These are phyloP conservation scores for Nakazawaea laoshanensis DNA, from an alignment of 805 yeast genomes.

Conservation along the genomic window DNA sequence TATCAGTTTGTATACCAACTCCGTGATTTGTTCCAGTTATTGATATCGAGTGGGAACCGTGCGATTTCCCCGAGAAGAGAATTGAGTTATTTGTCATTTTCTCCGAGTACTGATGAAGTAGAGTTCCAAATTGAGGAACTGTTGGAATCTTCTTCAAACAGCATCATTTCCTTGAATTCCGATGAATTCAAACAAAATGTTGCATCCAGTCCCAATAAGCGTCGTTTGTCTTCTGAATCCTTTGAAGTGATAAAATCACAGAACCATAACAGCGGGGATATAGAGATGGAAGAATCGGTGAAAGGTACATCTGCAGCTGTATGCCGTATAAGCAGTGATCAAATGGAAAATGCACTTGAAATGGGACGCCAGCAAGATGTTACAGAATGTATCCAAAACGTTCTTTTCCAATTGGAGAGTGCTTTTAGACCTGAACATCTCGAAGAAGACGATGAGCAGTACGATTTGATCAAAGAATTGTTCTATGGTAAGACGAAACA, in stretches of 20 bases:
- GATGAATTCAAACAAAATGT: not conserved
- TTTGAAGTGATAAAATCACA: constrained; percentile 2
- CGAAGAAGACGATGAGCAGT: constrained; percentile 74
- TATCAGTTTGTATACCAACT: constrained; percentile 73
- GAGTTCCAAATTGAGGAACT: constrained; percentile 31
- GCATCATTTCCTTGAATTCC: constrained; percentile 1
- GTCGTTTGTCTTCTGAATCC: constrained; percentile 10
- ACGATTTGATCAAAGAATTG: constrained; percentile 68
- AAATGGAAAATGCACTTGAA: constrained; percentile 67
- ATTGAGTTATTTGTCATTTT: constrained; percentile 80
- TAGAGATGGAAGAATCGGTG: constrained; percentile 2
- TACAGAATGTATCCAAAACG: constrained; percentile 94
- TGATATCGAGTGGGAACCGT: constrained; percentile 54
- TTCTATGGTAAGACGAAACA: constrained; percentile 87
- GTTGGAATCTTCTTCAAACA: constrained; percentile 4
- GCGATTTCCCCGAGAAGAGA: constrained; percentile 78
- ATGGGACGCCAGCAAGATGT: constrained; percentile 95
- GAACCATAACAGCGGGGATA: constrained; percentile 3
- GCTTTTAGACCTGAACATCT: constrained; percentile 62
- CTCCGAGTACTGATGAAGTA: constrained; percentile 62
- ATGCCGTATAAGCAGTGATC: constrained; percentile 40
- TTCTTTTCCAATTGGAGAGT: constrained; percentile 82
- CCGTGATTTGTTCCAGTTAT: constrained; percentile 56
- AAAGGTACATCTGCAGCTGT: constrained; percentile 5
- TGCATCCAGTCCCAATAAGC: constrained; percentile 5